Base-by-base conservation (phyloP, 106 monocot genomes). In the Ottelia alismoides region DNA sequence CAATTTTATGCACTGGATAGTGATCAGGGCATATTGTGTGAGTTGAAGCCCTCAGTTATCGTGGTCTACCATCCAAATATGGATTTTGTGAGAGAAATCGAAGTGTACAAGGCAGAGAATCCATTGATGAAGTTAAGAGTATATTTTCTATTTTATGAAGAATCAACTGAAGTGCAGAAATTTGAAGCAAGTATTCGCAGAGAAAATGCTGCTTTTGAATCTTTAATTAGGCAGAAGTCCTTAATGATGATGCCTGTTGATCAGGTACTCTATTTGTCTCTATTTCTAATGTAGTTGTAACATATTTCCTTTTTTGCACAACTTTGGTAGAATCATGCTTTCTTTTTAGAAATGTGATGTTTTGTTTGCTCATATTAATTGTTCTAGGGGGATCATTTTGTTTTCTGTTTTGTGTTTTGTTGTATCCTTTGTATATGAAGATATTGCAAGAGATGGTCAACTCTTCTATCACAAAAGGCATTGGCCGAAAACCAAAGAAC, bases 151-250 rank as follows among this genome's bases (percentile, higher is more conserved):
- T 90, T 98, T 62, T 90, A 98, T 71, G 98, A 98, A 68, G 72
- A 90, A 65, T 98, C 98, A 9, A 71, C 82, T 28, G 98, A 98
- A 74, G 82, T 77, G 7, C 98, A 90, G 49, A 98, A 90, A 31
- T 98, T 98, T 62, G 98, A 98, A 52, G 79, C 98, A 47, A 90
- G 85, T 65, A 89, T 86, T 64, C 74, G 65, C 9, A 66, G 82
- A 64, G 98, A 98, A 64, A 98, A 90, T 73, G 55, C 58, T 52
- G 90, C 98, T 43, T 98, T 98, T 71, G 98, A 98, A 69, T 85
- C 90, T 60, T 75, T 98, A 56, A 98, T 98, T 31, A 85, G 98
- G 61, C 98, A 98, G 74, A 98, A 98, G 49, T 98, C 98, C 11
- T 58, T 90, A 51, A 90, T 98, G 98, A 90, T 80, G 77, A 86